Evolutionary conservation across 768 basidiomycete species (phyloP), one percentile per base, ranked within the genome.

Genomic region (Xerocomus potaroensis): DNA sequence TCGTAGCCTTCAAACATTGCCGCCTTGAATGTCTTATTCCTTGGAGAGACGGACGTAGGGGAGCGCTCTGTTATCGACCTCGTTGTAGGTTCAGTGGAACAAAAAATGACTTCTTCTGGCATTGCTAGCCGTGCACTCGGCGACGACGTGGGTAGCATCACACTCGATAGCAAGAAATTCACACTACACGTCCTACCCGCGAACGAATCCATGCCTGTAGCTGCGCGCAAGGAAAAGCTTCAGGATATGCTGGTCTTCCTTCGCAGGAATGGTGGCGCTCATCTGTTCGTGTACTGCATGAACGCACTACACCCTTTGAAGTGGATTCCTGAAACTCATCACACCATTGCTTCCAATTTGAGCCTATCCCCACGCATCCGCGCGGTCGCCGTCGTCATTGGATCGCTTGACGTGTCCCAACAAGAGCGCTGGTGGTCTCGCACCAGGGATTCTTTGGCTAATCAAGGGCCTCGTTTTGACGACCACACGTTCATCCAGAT

Each of bases 231-330:
- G 33, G 45, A 47, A 49, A 15, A 26, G 4, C 22, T 57, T 19
- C 51, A 45, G 30, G 34, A 40, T 9, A 43, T 26, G 2, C 30
- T 61, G 37, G 26, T 9, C 34, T 31, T 35, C 24, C 49, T 61
- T 47, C 42, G 45, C 50, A 45, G 15, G 40, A 48, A 47, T 14
- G 55, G 61, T 11, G 58, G 50, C 22, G 23, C 50, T 16, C 52
- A 53, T 27, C 29, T 61, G 4, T 40, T 61, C 16, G 52, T 55
- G 30, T 61, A 61, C 34, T 61, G 55, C 55, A 34, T 63, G 27
- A 33, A 55, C 18, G 52, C 48, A 4, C 35, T 24, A 4, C 55
- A 41, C 39, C 19, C 60, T 23, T 37, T 31, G 1, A 23, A 16
- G 16, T 52, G 58, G 58, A 45, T 50, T 23, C 55, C 47, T 12